Conservation (phyloP, 768 basidiomycete genomes). For the Rhodocollybia butyracea region DNA sequence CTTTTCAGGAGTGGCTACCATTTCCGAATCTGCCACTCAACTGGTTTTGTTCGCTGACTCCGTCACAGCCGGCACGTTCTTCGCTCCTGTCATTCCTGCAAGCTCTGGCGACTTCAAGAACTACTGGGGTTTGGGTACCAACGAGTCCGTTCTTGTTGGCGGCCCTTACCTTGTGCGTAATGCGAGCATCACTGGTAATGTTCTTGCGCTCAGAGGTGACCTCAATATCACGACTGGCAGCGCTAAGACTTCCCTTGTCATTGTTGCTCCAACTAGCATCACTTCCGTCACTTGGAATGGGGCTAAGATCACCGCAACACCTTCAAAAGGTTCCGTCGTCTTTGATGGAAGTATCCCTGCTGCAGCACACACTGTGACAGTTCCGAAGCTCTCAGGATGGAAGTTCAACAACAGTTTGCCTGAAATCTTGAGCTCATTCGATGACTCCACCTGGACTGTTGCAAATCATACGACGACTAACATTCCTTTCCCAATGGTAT, state of each 20-base stretch:
- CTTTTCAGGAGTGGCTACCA: slow-evolving; percentile 51
- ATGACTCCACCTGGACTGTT: slow-evolving; percentile 61
- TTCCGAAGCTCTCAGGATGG: slow-evolving; percentile 44
- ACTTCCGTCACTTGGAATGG: slow-evolving; percentile 74
- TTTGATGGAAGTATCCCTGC: neutral
- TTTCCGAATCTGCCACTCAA: slow-evolving; percentile 66
- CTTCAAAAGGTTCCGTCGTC: slow-evolving; percentile 17
- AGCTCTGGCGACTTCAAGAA: slow-evolving; percentile 42
- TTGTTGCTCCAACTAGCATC: slow-evolving; percentile 58
- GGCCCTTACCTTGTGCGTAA: slow-evolving; percentile 65
- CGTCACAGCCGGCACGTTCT: slow-evolving; percentile 66
- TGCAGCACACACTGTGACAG: neutral
- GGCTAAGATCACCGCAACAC: slow-evolving; percentile 18
- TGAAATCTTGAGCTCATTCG: slow-evolving; percentile 54
- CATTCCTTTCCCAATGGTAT: slow-evolving; percentile 63
- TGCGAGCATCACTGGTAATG: slow-evolving; percentile 44
- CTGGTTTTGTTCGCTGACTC: slow-evolving; percentile 69
- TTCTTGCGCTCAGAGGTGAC: slow-evolving; percentile 65
- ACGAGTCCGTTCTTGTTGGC: slow-evolving; percentile 60
- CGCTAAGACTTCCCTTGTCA: slow-evolving; percentile 47
- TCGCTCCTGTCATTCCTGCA: slow-evolving; percentile 61
- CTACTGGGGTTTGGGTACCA: slow-evolving; percentile 76
- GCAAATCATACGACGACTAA: slow-evolving; percentile 74
- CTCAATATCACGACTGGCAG: slow-evolving; percentile 36
- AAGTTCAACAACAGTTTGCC: slow-evolving; percentile 74